Percentiles rank a stretch among this genome's conserved stretches.
phyloP scores from a whole-genome alignment of 345 rosid species.

The Populus tremula region DNA sequence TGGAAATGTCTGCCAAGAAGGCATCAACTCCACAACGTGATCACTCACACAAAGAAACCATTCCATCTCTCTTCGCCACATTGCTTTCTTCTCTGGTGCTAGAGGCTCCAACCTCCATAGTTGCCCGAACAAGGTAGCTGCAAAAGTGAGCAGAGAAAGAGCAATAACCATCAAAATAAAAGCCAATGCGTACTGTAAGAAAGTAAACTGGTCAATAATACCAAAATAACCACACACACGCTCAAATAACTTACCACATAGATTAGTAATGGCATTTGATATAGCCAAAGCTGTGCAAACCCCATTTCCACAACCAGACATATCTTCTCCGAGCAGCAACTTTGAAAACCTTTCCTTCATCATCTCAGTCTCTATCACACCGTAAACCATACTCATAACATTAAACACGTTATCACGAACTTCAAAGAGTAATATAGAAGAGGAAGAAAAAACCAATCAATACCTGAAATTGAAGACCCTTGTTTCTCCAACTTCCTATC shows the following conservation, averaged over 20 bases:
- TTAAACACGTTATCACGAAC: constrained; percentile 9
- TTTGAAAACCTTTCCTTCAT: constrained; percentile 97
- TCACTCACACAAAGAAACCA: constrained; percentile 92
- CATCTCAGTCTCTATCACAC: constrained; percentile 70
- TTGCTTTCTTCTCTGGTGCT: constrained; percentile 73
- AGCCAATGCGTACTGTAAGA: background rate
- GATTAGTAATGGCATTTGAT: constrained; percentile 95
- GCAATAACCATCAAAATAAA: constrained; percentile 9
- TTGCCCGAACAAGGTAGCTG: constrained; percentile 94
- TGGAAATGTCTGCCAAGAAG: constrained; percentile 93
- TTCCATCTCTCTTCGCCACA: constrained; percentile 98
- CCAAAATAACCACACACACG: background rate
- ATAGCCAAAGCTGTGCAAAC: constrained; percentile 89
- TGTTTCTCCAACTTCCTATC: constrained; percentile 42
- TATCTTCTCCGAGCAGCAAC: constrained; percentile 93
- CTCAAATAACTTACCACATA: constrained; percentile 60
- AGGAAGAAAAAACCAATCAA: background rate
- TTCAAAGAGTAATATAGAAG: constrained; percentile 7
- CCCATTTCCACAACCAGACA: constrained; percentile 99
- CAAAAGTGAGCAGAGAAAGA: constrained; percentile 13
- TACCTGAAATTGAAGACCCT: constrained; percentile 62
- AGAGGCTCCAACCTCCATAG: constrained; percentile 94
- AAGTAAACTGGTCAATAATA: background rate
- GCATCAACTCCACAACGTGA: constrained; percentile 92
- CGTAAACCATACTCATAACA: constrained; percentile 12